These are phyloP conservation scores for Anthracocystis panici-leucophaei DNA, from an alignment of 1,284 basidiomycete species.

Conservation along the genomic window DNA sequence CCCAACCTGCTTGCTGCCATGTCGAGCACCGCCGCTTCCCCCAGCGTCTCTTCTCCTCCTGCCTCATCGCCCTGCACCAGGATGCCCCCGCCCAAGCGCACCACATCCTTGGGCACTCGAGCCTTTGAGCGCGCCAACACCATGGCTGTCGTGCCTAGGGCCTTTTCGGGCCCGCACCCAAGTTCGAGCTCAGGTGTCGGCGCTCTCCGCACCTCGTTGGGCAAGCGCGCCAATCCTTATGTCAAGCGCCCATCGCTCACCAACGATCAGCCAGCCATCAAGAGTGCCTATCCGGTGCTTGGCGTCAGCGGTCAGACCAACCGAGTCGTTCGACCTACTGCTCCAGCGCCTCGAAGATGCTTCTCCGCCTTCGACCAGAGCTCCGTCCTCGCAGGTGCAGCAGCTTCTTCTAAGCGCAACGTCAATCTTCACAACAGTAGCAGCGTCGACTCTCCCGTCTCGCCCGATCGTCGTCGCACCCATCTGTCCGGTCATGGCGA, in stretches of 20 bases:
- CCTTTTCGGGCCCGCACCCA: conserved; percentile 2
- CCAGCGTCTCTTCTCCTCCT: conserved; percentile 40
- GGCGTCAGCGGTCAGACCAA: conserved; percentile 36
- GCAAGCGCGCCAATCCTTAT: conserved; percentile 61
- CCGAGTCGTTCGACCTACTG: conserved; percentile 35
- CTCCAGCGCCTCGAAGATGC: conserved; percentile 55
- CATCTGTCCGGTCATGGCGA: conserved; percentile 28
- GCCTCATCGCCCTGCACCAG: conserved; percentile 45
- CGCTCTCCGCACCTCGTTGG: conserved; percentile 38
- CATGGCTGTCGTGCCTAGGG: conserved; percentile 33
- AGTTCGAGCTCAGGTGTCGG: conserved; percentile 16
- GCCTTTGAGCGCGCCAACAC: conserved; percentile 49
- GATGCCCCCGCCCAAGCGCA: conserved; percentile 44
- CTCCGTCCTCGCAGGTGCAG: conserved; percentile 17
- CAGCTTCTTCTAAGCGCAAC: conserved; percentile 17
- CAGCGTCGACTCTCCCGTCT: conserved; percentile 24
- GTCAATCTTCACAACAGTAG: not conserved
- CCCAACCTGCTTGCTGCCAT: conserved; percentile 46
- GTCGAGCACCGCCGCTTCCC: conserved; percentile 32
- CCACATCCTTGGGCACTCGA: conserved; percentile 40
- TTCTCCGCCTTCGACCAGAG: conserved; percentile 53
- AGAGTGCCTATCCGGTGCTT: conserved; percentile 54
- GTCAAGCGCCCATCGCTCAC: conserved; percentile 49
- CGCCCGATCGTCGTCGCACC: conserved; percentile 37
- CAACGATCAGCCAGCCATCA: conserved; percentile 24